Conservation (phyloP, 2,329 filamentous ascomycete species). For the Xylaria sp. region DNA sequence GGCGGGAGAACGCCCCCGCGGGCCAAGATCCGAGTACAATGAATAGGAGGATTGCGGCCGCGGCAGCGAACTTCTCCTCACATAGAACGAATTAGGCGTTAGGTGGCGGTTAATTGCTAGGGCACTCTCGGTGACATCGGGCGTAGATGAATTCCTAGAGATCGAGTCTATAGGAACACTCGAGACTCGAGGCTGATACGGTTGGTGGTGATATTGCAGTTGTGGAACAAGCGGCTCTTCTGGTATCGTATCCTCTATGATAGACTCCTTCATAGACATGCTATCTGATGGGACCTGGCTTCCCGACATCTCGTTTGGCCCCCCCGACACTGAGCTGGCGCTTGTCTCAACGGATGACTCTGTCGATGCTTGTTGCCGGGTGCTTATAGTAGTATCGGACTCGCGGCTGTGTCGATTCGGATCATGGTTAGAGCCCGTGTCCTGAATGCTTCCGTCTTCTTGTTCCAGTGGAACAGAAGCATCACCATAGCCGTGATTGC, state of each 20-base stretch:
- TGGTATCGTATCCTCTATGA: slow-evolving; percentile 58
- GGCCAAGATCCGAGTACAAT: slow-evolving; percentile 73
- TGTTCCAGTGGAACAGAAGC: slow-evolving; percentile 33
- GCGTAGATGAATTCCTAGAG: slow-evolving; percentile 60
- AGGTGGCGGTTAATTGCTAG: slow-evolving; percentile 69
- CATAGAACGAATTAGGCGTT: slow-evolving; percentile 66
- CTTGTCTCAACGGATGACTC: slow-evolving; percentile 67
- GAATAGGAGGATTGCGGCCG: slow-evolving; percentile 84
- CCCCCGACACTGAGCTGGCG: slow-evolving; percentile 64
- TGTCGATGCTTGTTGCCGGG: slow-evolving; percentile 61
- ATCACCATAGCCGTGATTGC: slow-evolving; percentile 36
- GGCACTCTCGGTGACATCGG: slow-evolving; percentile 63
- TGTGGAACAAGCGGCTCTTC: slow-evolving; percentile 62
- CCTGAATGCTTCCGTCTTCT: slow-evolving; percentile 38
- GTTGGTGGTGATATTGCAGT: slow-evolving; percentile 71
- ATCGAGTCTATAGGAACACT: slow-evolving; percentile 57
- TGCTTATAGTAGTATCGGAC: slow-evolving; percentile 63
- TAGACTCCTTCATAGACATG: slow-evolving; percentile 63
- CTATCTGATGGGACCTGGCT: slow-evolving; percentile 54
- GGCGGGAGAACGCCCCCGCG: slow-evolving; percentile 70
- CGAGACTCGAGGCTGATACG: slow-evolving; percentile 56
- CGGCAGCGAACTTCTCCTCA: slow-evolving; percentile 68
- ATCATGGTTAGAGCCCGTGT: slow-evolving; percentile 42
- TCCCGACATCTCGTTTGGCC: slow-evolving; percentile 60
- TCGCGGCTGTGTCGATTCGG: slow-evolving; percentile 63